Base-by-base conservation (phyloP, 2,329 filamentous ascomycete species). In the Aspergillus novofumigatus region DNA sequence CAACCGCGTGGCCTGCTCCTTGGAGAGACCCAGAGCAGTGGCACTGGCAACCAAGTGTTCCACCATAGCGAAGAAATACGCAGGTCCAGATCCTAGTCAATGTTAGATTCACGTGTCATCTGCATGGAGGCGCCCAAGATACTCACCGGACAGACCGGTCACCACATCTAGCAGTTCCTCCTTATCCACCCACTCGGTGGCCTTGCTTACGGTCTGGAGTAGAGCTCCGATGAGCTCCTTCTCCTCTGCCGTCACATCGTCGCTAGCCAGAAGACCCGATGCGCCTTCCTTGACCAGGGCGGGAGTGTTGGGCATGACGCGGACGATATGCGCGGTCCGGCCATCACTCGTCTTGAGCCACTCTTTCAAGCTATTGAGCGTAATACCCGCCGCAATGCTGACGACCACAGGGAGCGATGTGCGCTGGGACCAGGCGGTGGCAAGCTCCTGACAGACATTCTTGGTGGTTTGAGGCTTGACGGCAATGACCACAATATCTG, bases 31-130 rank as follows among this genome's bases (percentile, higher is more conserved):
- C 2, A 72, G 59, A 2, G 67, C 65, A 3, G 68, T 72, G 4
- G 69, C 69, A 52, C 69, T 72, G 28, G 69, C 62, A 29, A 72
- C 55, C 3, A 72, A 55, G 51, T 72, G 69, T 52, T 72, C 70
- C 20, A 72, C 70, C 69, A 72, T 72, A 25, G 70, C 70, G 58
- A 72, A 72, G 63, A 72, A 72, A 50, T 72, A 72, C 7, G 70
- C 70, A 4, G 70, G 70, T 10, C 70, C 70, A n/a, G 70, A 72
- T 53, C 70, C 70, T 72, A 21, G 17, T 41, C 9, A 17, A 2
- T 2, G 38, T 63, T 20, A 62, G 52, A 23, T 10, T 23, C 3
- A 6, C 6, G 9, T 25, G 44, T 44, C 41, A 9, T 47, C 51
- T 42, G 8, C 21, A 20, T 35, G n/a, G 3, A 14, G 3, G 48